These are phyloP conservation scores for Cyberlindnera misumaiensis DNA, from an alignment of 805 yeast species.

Conservation along the genomic window DNA sequence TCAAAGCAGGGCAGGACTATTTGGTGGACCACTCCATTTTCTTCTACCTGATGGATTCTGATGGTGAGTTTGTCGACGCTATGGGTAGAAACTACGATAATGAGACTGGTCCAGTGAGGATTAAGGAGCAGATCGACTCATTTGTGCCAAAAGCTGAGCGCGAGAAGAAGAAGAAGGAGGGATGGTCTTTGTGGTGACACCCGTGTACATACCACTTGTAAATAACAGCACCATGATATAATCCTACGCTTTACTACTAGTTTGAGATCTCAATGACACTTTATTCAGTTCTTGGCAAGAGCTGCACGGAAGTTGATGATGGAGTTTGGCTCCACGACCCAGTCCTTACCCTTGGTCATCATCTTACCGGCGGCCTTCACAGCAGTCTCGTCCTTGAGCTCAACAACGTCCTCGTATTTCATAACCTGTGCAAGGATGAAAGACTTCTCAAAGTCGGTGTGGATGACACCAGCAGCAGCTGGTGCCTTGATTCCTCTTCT, in stretches of 20 bases:
- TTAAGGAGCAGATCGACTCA: conserved; percentile 66
- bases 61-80: conserved; percentile 91
- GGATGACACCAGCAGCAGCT: conserved; percentile 98
- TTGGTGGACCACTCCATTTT: conserved; percentile 96
- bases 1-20: conserved; percentile 94
- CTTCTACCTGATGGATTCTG: conserved; percentile 97
- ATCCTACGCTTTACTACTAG: background rate
- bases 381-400: conserved; percentile 71
- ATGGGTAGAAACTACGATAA: conserved; percentile 88
- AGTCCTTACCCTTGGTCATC: conserved; percentile 87
- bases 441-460: conserved; percentile 90
- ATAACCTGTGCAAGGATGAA: conserved; percentile 92
- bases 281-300: conserved; percentile 55
- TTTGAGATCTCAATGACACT: background rate
- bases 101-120: conserved; percentile 67
- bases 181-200: conserved; percentile 33
- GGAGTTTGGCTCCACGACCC: conserved; percentile 93
- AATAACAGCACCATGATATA: background rate
- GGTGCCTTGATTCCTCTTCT: conserved; percentile 91
- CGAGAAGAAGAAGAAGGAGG: conserved; percentile 49
- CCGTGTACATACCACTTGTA: background rate
- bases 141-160: conserved; percentile 69
- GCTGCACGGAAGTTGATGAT: conserved; percentile 89
- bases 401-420: conserved; percentile 73
- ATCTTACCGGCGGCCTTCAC: conserved; percentile 88